Evolutionary conservation across 2,329 filamentous ascomycete genomes (phyloP).

Genomic region (Epichloe sylvatica): DNA sequence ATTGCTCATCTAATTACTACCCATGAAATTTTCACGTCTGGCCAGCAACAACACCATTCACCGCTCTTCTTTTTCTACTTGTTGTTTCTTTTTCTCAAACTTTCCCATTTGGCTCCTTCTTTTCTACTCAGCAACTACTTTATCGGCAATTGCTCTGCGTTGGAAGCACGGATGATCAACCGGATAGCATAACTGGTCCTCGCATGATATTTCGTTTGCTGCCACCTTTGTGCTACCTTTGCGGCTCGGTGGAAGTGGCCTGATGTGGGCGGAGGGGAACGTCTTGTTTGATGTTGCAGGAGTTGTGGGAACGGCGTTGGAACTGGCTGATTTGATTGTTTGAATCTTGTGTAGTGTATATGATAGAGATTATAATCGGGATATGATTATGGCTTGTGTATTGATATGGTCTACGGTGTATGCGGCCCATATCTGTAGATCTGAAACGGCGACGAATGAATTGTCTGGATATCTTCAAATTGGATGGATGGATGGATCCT

Average conservation of each 20-base stretch:
- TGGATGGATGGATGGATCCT: too few relatives aligned
- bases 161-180: background rate
- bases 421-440: too few relatives aligned
- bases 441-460: too few relatives aligned
- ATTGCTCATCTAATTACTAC: too few relatives aligned
- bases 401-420: too few relatives aligned
- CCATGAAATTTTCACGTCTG: too few relatives aligned
- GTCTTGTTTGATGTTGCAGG: background rate
- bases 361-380: background rate
- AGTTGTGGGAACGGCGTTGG: background rate
- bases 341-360: background rate
- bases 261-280: background rate
- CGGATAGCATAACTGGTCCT: background rate
- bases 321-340: background rate
- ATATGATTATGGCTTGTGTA: background rate
- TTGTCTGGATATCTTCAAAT: too few relatives aligned
- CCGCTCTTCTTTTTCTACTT: background rate
- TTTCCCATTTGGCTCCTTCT: background rate
- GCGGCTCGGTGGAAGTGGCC: background rate
- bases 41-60: background rate
- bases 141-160: background rate
- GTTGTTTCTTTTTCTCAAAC: background rate
- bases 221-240: background rate
- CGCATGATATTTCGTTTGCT: background rate
- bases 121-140: background rate